Evolutionary conservation across 495 filamentous ascomycete species (phyloP).

Genomic region (Penicillium argentinense): DNA sequence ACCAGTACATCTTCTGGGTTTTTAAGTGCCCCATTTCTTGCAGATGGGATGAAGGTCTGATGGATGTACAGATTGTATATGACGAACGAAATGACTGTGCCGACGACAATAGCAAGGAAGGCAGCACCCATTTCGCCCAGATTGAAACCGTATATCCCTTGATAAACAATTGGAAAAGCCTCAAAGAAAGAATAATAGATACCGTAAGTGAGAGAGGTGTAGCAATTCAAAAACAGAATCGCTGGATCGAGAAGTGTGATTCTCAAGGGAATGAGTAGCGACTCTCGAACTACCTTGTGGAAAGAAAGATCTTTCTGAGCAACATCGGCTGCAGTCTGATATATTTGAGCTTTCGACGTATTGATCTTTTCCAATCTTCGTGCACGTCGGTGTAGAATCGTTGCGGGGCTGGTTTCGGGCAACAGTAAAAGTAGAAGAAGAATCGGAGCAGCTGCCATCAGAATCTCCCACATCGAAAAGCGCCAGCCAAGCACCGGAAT

Average conservation of each 20-base stretch:
- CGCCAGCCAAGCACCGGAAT: slow-evolving; percentile 39
- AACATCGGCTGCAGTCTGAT: slow-evolving; percentile 35
- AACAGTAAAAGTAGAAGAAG: slow-evolving; percentile 48
- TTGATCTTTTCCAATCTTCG: slow-evolving; percentile 39
- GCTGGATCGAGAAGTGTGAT: slow-evolving; percentile 42
- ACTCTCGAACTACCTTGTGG: slow-evolving; percentile 17
- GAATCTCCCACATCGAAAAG: slow-evolving; percentile 46
- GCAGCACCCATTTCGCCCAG: slow-evolving; percentile 41
- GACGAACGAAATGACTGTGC: slow-evolving; percentile 2
- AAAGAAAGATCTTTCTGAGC: slow-evolving; percentile 22
- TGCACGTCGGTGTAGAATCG: slow-evolving; percentile 54
- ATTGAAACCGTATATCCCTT: slow-evolving; percentile 44
- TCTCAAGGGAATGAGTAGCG: slow-evolving; percentile 1
- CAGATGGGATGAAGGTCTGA: neutral
- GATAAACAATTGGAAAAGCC: slow-evolving; percentile 50
- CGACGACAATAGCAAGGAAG: slow-evolving; percentile 47
- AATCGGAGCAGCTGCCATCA: slow-evolving; percentile 43
- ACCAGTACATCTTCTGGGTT: slow-evolving; percentile 40
- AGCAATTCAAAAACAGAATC: slow-evolving; percentile 48
- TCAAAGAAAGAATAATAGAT: slow-evolving; percentile 57
- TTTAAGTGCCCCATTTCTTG: slow-evolving; percentile 27
- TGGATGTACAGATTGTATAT: slow-evolving; percentile 9
- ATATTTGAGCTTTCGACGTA: neutral
- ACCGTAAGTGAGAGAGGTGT: slow-evolving; percentile 48
- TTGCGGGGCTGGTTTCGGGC: slow-evolving; percentile 52